Evolutionary conservation across 495 filamentous ascomycete genomes (phyloP).

Genomic region (Talaromyces stipitatus): DNA sequence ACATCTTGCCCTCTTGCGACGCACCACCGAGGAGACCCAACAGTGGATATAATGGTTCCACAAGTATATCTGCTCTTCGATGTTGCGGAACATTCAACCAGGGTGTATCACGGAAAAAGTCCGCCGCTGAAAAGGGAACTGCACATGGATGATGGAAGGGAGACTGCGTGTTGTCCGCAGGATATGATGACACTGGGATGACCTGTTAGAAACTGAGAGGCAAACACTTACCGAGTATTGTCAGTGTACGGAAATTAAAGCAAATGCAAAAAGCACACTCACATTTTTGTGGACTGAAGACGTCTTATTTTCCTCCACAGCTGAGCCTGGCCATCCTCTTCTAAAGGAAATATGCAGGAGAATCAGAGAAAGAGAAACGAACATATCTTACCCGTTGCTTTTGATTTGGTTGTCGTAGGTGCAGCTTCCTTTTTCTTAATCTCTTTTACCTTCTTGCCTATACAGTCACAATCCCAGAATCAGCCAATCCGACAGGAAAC

Average conservation of each 20-base stretch:
- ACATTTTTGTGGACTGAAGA: neutral
- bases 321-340: conserved; percentile 29
- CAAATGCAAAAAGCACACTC: conserved; percentile 7
- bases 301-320: too few species aligned
- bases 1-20: conserved; percentile 57
- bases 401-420: conserved; percentile 27
- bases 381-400: conserved; percentile 43
- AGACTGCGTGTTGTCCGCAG: conserved; percentile 9
- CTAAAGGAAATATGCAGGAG: neutral
- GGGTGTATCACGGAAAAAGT: conserved; percentile 77
- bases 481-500: conserved; percentile 5
- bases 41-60: conserved; percentile 52
- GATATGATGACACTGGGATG: conserved; percentile 30
- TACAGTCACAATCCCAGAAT: neutral
- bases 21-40: conserved; percentile 72
- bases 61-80: conserved; percentile 57
- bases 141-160: conserved; percentile 12
- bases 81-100: conserved; percentile 74
- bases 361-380: conserved; percentile 12
- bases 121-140: conserved; percentile 34
- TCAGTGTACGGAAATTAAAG: conserved; percentile 24
- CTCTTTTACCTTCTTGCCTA: conserved; percentile 39
- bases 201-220: conserved; percentile 35
- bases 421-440: conserved; percentile 27
- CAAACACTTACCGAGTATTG: conserved; percentile 23